Percentiles rank a stretch among this genome's conserved stretches.
Conservation (phyloP, 495 filamentous ascomycete species). For the Trichoderma gamsii region DNA sequence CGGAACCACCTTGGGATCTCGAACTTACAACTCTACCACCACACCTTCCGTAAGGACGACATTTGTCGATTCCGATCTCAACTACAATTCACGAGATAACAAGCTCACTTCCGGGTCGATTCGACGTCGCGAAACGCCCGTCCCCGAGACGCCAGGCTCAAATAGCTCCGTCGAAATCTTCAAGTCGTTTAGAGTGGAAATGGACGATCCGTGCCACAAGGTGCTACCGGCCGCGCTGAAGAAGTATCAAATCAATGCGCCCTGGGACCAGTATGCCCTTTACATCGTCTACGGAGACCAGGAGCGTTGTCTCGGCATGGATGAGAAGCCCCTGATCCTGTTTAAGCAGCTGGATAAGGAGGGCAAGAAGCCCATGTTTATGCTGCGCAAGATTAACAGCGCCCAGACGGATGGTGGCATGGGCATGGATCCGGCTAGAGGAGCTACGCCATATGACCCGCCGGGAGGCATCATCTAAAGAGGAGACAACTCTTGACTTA, state of each 20-base stretch:
- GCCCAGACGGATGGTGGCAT: conserved; percentile 39
- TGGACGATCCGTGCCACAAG: conserved; percentile 97
- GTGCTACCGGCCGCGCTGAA: conserved; percentile 92
- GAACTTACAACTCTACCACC: conserved; percentile 47
- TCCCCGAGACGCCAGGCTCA: conserved; percentile 43
- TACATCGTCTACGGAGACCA: conserved; percentile 98
- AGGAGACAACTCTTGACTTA: background rate
- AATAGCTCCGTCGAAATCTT: conserved; percentile 79
- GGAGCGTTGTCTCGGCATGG: conserved; percentile 83
- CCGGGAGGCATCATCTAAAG: conserved; percentile 51
- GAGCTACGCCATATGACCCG: conserved; percentile 41
- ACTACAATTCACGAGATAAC: conserved; percentile 39
- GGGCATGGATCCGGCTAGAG: conserved; percentile 33
- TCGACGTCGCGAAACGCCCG: conserved; percentile 47
- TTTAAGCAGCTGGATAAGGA: conserved; percentile 97
- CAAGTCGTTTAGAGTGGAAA: conserved; percentile 93
- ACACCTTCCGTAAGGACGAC: conserved; percentile 42
- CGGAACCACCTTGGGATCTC: conserved; percentile 49
- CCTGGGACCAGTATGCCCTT: conserved; percentile 93
- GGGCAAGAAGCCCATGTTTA: conserved; percentile 98
- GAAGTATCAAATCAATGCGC: conserved; percentile 96
- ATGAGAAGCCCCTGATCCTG: conserved; percentile 88
- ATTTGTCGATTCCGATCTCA: conserved; percentile 44
- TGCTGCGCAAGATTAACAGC: conserved; percentile 68
- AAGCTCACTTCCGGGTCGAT: conserved; percentile 26